These are phyloP conservation scores for Oenanthe javanica DNA, from an alignment of 140 eudicot genomes.

Conservation along the genomic window DNA sequence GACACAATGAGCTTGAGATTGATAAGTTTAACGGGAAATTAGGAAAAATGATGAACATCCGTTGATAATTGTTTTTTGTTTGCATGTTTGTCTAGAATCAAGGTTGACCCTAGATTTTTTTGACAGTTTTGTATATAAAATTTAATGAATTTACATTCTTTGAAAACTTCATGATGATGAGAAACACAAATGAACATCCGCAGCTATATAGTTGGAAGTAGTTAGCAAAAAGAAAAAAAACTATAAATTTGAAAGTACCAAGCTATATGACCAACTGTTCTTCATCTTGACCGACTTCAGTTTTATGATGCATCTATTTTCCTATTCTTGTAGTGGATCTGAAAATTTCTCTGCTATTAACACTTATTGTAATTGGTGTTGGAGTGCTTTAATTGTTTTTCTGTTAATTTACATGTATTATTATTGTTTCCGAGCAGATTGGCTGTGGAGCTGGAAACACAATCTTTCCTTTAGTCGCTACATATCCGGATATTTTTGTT, in stretches of 20 bases:
- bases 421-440: conserved; percentile 34
- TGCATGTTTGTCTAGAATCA: not conserved
- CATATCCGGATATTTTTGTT: conserved; percentile 58
- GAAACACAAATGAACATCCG: not conserved
- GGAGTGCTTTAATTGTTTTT: not conserved
- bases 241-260: not conserved
- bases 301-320: not conserved
- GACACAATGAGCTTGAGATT: not conserved
- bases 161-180: not conserved
- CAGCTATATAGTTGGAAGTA: not conserved
- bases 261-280: not conserved
- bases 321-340: not conserved
- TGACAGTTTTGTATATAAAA: not conserved
- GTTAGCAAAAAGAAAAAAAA: not conserved
- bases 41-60: not conserved
- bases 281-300: not conserved
- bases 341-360: not conserved
- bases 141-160: not conserved
- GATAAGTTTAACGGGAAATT: not conserved
- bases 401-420: not conserved
- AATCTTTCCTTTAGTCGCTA: conserved; percentile 76
- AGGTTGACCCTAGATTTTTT: not conserved
- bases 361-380: not conserved
- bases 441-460: conserved; percentile 99
- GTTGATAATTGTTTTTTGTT: not conserved